Conservation (phyloP, 768 basidiomycete genomes). For the Termitomyces sp. region DNA sequence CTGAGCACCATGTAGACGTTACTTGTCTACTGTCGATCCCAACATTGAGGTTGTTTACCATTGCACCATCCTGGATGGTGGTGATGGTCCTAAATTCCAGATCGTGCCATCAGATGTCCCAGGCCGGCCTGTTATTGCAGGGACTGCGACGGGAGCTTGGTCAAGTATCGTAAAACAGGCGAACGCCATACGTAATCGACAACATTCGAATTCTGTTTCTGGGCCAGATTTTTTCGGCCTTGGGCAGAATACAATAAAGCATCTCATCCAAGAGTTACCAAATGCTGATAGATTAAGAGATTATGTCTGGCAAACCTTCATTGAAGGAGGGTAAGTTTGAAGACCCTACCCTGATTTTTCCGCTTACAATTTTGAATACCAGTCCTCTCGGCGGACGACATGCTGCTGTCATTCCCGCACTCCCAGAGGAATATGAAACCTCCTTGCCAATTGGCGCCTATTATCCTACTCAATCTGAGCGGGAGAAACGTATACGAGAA, state of each 20-base stretch:
- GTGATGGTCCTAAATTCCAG: slow-evolving; percentile 83
- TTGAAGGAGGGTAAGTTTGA: slow-evolving; percentile 74
- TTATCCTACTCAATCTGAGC: slow-evolving; percentile 29
- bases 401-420: slow-evolving; percentile 75
- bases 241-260: slow-evolving; percentile 85
- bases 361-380: slow-evolving; percentile 4
- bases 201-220: slow-evolving; percentile 83
- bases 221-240: slow-evolving; percentile 88
- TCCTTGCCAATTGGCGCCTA: slow-evolving; percentile 41
- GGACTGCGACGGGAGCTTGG: slow-evolving; percentile 89
- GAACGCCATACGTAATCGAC: slow-evolving; percentile 72
- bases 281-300: slow-evolving; percentile 66
- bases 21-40: slow-evolving; percentile 71
- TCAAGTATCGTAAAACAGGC: slow-evolving; percentile 78
- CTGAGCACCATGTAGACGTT: slow-evolving; percentile 45
- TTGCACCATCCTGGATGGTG: slow-evolving; percentile 81
- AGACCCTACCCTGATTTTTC: slow-evolving; percentile 7
- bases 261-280: slow-evolving; percentile 81
- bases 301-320: slow-evolving; percentile 85
- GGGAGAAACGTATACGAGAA: slow-evolving; percentile 26
- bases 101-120: slow-evolving; percentile 71
- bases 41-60: slow-evolving; percentile 66
- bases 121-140: slow-evolving; percentile 70
- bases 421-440: slow-evolving; percentile 68
- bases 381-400: slow-evolving; percentile 79